These are phyloP conservation scores for Tieghemostelium lacteum DNA, from an alignment of 78 protist genomes.

Conservation along the genomic window DNA sequence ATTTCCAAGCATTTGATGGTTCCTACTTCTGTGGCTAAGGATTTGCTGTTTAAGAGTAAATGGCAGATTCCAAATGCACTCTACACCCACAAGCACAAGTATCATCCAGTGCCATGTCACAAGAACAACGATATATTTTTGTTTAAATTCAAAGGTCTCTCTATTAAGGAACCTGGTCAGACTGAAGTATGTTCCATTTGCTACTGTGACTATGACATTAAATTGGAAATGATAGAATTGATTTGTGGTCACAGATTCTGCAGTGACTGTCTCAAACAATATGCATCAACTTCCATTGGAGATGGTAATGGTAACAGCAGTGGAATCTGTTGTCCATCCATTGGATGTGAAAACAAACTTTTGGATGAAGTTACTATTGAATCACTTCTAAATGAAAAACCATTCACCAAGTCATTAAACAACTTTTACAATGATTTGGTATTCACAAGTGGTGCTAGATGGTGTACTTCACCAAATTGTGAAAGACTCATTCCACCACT, in stretches of 20 bases:
- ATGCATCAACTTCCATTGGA: neutral
- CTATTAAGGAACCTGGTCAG: too few species aligned
- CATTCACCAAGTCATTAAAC: neutral
- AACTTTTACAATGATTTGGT: neutral
- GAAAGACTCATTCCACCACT: neutral
- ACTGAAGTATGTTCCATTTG: slow-evolving; percentile 34
- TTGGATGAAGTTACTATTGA: slow-evolving; percentile 32
- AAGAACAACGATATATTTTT: neutral
- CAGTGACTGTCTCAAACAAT: neutral
- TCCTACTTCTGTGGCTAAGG: slow-evolving; percentile 23
- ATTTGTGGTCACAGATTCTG: slow-evolving; percentile 47
- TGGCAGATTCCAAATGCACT: neutral
- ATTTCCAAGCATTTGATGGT: neutral
- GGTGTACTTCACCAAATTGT: slow-evolving; percentile 8
- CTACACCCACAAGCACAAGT: too few species aligned
- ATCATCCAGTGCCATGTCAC: neutral
- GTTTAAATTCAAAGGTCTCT: neutral
- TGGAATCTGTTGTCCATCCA: slow-evolving; percentile 4
- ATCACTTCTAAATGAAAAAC: neutral
- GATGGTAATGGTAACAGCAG: slow-evolving; percentile 45
- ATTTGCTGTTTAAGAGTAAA: slow-evolving; percentile 1
- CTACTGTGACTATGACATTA: neutral
- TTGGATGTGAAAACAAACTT: slow-evolving; percentile 11
- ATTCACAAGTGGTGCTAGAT: neutral
- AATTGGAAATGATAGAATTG: neutral